These are phyloP conservation scores for Venturia aucupariae DNA, from an alignment of 2,329 filamentous ascomycete species.

Conservation along the genomic window DNA sequence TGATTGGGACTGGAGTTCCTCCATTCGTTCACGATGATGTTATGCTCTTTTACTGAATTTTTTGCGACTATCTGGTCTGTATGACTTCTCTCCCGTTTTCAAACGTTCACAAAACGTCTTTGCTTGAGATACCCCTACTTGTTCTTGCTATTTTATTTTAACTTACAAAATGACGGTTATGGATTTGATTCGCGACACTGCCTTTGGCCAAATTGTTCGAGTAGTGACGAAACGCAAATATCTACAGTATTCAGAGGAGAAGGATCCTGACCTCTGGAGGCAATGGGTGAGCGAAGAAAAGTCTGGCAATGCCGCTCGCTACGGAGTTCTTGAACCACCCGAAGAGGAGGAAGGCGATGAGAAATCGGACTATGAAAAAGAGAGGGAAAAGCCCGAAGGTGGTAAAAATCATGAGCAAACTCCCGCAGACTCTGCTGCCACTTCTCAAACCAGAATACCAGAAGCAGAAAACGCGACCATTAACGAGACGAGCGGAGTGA, in stretches of 20 bases:
- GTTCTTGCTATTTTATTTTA: too few species aligned
- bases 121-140: not conserved
- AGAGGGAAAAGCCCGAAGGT: constrained; percentile 9
- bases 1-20: not conserved
- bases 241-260: constrained; percentile 38
- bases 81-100: not conserved
- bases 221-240: constrained; percentile 33
- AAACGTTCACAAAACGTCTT: not conserved
- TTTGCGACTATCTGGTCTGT: not conserved
- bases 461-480: constrained; percentile 20
- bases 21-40: not conserved
- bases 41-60: not conserved
- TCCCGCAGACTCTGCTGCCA: constrained; percentile 15
- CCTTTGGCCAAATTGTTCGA: constrained; percentile 39
- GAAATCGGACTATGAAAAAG: constrained; percentile 13
- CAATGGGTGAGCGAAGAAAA: constrained; percentile 34
- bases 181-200: constrained; percentile 29
- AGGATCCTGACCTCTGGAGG: constrained; percentile 19
- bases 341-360: constrained; percentile 7
- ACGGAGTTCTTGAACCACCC: constrained; percentile 29
- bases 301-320: constrained; percentile 38
- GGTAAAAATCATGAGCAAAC: not conserved
- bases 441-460: constrained; percentile 18
- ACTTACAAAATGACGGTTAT: not conserved
- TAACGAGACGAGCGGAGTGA: constrained; percentile 24